These are phyloP conservation scores for Diaporthe eres DNA, from an alignment of 2,329 filamentous ascomycete species.

Conservation along the genomic window DNA sequence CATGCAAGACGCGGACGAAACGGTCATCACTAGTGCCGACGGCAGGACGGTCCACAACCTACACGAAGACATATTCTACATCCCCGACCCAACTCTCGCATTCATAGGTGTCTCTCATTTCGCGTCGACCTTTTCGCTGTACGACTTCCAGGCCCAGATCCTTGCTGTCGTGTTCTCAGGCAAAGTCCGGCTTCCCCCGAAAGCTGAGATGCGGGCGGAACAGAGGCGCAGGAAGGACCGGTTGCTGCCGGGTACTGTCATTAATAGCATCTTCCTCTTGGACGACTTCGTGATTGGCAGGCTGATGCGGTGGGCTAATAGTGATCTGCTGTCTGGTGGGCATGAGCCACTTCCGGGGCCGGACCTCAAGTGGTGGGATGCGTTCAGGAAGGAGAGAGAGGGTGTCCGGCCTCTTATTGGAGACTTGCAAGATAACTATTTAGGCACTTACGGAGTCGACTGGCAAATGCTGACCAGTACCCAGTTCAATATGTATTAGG, in stretches of 20 bases:
- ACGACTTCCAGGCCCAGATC: conserved; percentile 64
- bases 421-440: conserved; percentile 2
- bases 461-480: background rate
- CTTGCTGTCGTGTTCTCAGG: background rate
- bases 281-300: conserved; percentile 2
- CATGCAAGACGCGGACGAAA: background rate
- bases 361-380: background rate
- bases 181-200: background rate
- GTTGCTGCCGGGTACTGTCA: background rate
- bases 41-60: conserved; percentile 58
- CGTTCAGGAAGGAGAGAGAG: conserved; percentile 3
- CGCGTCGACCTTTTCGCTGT: conserved; percentile 63
- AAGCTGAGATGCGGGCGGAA: background rate
- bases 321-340: background rate
- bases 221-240: background rate
- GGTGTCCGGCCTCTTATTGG: background rate
- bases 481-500: background rate
- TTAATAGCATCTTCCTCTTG: background rate
- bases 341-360: conserved; percentile 1
- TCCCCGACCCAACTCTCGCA: conserved; percentile 59
- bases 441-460: background rate
- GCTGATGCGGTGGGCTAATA: background rate
- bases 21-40: conserved; percentile 3
- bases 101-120: conserved; percentile 64
- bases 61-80: conserved; percentile 67